Conservation (phyloP, 208 protist genomes). For the Leishmania gerbilli region DNA sequence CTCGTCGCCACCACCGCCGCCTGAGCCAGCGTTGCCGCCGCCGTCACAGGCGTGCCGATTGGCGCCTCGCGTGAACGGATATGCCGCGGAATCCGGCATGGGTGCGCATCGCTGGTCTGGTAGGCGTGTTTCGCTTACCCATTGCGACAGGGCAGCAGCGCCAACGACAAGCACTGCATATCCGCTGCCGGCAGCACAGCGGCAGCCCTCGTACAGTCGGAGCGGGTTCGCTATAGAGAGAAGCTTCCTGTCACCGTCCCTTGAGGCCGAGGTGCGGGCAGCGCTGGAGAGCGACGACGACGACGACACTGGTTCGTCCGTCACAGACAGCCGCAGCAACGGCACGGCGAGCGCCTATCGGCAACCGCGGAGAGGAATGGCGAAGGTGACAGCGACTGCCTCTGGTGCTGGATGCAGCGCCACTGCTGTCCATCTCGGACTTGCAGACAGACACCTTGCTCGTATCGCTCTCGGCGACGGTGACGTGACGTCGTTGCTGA, state of each 20-base stretch:
- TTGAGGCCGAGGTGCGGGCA: constrained; percentile 19
- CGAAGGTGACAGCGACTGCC: background rate
- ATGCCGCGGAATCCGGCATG: background rate
- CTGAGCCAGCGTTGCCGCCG: background rate
- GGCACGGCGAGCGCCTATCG: background rate
- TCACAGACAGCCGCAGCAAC: background rate
- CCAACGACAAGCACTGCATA: background rate
- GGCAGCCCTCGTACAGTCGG: constrained; percentile 4
- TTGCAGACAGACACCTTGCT: background rate
- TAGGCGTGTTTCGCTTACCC: constrained; percentile 11
- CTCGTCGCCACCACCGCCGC: background rate
- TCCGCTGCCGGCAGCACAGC: background rate
- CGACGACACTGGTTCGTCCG: background rate
- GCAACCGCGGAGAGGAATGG: background rate
- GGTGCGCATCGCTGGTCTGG: constrained; percentile 12
- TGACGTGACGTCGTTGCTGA: background rate
- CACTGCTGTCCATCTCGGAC: background rate
- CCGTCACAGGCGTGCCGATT: background rate
- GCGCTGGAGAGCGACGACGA: constrained; percentile 17
- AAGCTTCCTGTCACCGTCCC: constrained; percentile 19
- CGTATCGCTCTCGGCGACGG: background rate
- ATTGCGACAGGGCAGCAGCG: background rate
- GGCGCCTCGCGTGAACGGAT: background rate
- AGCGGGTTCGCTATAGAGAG: constrained; percentile 15
- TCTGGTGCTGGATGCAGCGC: background rate